These are phyloP conservation scores for Thelephora ganbajun DNA, from an alignment of 768 basidiomycete genomes.

Conservation along the genomic window DNA sequence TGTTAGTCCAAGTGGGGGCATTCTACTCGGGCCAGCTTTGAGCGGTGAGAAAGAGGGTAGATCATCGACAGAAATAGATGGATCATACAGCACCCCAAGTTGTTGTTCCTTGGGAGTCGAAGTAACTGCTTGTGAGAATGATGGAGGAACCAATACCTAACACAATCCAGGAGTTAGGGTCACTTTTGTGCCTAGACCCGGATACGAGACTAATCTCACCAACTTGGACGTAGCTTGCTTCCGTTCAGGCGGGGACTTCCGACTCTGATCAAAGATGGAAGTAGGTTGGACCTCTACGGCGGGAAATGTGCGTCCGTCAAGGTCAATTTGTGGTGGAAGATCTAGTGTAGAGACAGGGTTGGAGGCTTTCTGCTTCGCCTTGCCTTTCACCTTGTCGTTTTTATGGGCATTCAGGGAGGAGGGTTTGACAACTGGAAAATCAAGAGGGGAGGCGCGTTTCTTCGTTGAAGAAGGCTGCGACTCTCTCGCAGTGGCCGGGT, in stretches of 20 bases:
- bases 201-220: background rate
- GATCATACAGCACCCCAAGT: conserved; percentile 7
- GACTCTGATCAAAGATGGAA: background rate
- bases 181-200: background rate
- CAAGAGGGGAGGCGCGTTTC: conserved; percentile 19
- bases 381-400: conserved; percentile 7
- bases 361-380: no score
- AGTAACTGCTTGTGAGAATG: background rate
- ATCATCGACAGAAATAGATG: background rate
- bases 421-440: conserved; percentile 30
- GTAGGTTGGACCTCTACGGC: background rate
- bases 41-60: background rate
- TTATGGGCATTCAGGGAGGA: conserved; percentile 6
- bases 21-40: background rate
- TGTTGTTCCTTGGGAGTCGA: conserved; percentile 7
- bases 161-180: background rate
- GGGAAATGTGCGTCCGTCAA: conserved; percentile 9
- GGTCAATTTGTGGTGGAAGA: no score
- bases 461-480: background rate
- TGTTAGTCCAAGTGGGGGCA: background rate
- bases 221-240: background rate
- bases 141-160: background rate
- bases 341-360: conserved; percentile 11
- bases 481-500: background rate
- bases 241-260: background rate